Evolutionary conservation across 2,329 filamentous ascomycete genomes (phyloP).

Genomic region (Calonectria ilicicola): DNA sequence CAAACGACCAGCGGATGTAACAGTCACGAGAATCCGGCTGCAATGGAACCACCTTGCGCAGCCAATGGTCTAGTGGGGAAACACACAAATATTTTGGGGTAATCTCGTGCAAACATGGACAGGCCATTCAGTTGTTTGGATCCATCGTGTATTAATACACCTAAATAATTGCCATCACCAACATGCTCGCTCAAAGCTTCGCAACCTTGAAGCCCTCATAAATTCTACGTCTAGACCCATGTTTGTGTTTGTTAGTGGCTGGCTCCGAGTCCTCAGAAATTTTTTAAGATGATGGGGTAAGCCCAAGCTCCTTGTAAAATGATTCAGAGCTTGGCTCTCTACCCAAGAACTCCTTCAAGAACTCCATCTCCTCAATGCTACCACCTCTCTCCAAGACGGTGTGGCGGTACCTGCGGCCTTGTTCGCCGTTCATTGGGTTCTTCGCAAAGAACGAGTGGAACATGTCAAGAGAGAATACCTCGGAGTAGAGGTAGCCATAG

Average conservation of each 20-base stretch:
- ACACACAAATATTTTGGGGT: neutral
- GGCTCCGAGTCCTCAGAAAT: neutral
- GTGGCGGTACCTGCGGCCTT: conserved; percentile 82
- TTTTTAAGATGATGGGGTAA: conserved; percentile 36
- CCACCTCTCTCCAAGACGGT: conserved; percentile 83
- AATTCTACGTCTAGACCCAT: neutral
- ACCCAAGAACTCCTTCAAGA: conserved; percentile 82
- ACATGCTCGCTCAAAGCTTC: neutral
- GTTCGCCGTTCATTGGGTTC: conserved; percentile 80
- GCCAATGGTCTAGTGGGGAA: neutral
- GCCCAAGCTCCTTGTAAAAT: conserved; percentile 83
- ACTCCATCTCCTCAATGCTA: conserved; percentile 84
- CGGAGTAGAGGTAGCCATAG: conserved; percentile 80
- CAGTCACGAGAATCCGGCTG: neutral
- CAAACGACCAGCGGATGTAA: conserved; percentile 5
- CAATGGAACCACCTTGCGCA: neutral
- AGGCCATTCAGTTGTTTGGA: neutral
- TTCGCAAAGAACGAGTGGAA: conserved; percentile 84
- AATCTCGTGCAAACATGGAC: conserved; percentile 1
- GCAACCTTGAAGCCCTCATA: neutral
- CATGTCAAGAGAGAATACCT: conserved; percentile 89
- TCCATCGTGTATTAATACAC: neutral
- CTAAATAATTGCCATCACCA: neutral
- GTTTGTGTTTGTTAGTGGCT: conserved; percentile 20
- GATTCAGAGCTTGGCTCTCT: conserved; percentile 81